Evolutionary conservation across 306 rosid species (phyloP).

Genomic region (barrel medic (Medicago truncatula)): MtrunA17r5.0-ANR NC_053043.1:4320501-4321000

Average conservation of each 20-base stretch:
- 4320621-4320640: constrained; percentile 6
- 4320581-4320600: constrained; percentile 2
- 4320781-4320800: constrained; percentile 85
- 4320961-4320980: constrained; percentile 53
- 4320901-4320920: constrained; percentile 78
- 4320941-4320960: constrained; percentile 65
- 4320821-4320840: constrained; percentile 60
- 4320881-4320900: constrained; percentile 77
- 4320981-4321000: constrained; percentile 69
- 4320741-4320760: constrained; percentile 85
- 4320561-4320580: not conserved
- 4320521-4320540: not conserved
- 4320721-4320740: constrained; percentile 84
- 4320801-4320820: constrained; percentile 76
- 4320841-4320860: constrained; percentile 61
- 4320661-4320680: constrained; percentile 64
- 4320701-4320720: constrained; percentile 56
- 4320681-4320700: constrained; percentile 64
- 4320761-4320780: constrained; percentile 69
- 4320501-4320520: constrained; percentile 9
- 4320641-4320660: constrained; percentile 32
- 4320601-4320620: constrained; percentile 16
- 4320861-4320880: constrained; percentile 71
- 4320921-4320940: constrained; percentile 73
- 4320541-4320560: constrained; percentile 12